A percentile compares a stretch with the other conserved stretches of the same genome.
Evolutionary conservation across 148 eudicot species (phyloP).

Genomic region (Hydrangea macrophylla): DNA sequence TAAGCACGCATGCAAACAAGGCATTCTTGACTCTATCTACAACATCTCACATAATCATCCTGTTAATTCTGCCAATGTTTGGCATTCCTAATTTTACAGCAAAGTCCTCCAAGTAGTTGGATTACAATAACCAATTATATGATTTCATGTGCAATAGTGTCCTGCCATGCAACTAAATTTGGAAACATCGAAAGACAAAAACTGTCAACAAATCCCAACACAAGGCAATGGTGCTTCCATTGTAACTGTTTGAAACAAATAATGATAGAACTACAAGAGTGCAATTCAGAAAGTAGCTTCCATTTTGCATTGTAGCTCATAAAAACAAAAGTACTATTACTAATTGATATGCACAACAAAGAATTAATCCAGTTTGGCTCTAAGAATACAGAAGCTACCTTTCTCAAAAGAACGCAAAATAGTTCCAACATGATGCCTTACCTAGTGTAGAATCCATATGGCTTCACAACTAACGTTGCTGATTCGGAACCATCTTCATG

Average conservation of each 20-base stretch:
- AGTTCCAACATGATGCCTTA: background rate
- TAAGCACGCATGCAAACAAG: background rate
- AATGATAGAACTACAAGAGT: background rate
- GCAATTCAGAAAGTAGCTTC: background rate
- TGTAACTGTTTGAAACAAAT: background rate
- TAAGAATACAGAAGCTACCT: conserved; percentile 1
- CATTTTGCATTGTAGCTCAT: background rate
- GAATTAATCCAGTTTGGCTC: background rate
- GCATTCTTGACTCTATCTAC: background rate
- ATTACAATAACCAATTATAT: background rate
- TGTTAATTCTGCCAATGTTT: background rate
- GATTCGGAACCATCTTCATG: background rate
- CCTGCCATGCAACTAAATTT: background rate
- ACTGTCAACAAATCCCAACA: background rate
- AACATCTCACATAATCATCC: background rate
- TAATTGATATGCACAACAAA: background rate
- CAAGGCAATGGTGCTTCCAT: background rate
- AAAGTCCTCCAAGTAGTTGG: background rate
- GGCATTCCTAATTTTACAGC: background rate
- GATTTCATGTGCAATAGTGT: background rate
- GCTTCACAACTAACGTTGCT: background rate
- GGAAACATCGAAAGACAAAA: background rate
- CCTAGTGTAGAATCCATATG: background rate
- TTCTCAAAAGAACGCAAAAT: background rate
- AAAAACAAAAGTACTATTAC: background rate